Percentiles rank a stretch among this genome's conserved stretches.
These are phyloP conservation scores for Leucosporidium yakuticum DNA, from an alignment of 768 basidiomycete species.

Conservation along the genomic window DNA sequence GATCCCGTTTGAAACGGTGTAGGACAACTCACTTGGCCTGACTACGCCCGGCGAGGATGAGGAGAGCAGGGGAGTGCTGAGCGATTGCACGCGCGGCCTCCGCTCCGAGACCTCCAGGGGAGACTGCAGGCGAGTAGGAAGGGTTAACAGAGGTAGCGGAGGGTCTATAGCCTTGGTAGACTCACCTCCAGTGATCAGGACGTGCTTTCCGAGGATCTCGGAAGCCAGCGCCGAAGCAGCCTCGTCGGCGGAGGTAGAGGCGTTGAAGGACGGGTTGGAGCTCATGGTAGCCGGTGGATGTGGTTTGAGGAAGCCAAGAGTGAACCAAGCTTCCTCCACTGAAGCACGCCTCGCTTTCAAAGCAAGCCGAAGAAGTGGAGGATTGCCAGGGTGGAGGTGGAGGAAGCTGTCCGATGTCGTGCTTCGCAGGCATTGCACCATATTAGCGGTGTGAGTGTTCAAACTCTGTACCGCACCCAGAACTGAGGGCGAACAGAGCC, in stretches of 20 bases:
- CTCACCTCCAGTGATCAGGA: constrained; percentile 15
- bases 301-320: too few species aligned
- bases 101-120: constrained; percentile 5
- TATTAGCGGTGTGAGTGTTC: too few species aligned
- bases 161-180: not conserved
- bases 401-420: too few species aligned
- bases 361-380: too few species aligned
- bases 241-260: constrained; percentile 15
- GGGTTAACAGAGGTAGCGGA: not conserved
- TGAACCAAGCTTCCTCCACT: too few species aligned
- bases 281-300: too few species aligned
- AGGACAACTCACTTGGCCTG: constrained; percentile 6
- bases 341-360: too few species aligned
- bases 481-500: too few species aligned
- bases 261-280: constrained; percentile 3
- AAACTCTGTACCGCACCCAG: too few species aligned
- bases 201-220: constrained; percentile 10
- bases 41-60: constrained; percentile 15
- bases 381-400: too few species aligned
- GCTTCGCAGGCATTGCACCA: too few species aligned
- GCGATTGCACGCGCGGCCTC: constrained; percentile 12
- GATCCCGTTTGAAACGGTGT: not conserved
- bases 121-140: constrained; percentile 1
- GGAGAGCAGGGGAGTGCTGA: not conserved
- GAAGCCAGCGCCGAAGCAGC: not conserved